phyloP scores from a whole-genome alignment of 2,329 filamentous ascomycete genomes.

The Alternaria sp. region DNA sequence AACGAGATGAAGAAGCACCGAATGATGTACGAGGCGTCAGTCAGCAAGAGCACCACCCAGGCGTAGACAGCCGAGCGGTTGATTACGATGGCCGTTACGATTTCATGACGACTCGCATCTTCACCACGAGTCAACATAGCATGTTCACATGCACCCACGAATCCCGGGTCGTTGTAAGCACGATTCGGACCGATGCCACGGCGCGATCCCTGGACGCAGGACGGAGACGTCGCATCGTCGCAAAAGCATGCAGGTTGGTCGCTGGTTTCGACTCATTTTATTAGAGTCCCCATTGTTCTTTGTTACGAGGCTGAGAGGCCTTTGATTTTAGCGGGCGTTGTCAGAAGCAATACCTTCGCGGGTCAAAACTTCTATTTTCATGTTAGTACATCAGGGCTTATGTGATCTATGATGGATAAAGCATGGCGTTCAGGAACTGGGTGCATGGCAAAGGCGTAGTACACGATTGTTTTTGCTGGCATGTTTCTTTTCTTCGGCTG shows the following conservation, averaged over 20 bases:
- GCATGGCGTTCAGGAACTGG: slow-evolving; percentile 30
- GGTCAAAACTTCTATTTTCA: slow-evolving; percentile 37
- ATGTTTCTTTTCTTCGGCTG: slow-evolving; percentile 19
- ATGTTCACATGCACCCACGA: slow-evolving; percentile 15
- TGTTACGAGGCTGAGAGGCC: slow-evolving; percentile 10
- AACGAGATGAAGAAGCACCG: slow-evolving; percentile 50
- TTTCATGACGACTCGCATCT: slow-evolving; percentile 25
- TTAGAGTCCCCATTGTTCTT: slow-evolving; percentile 18
- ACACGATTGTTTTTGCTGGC: slow-evolving; percentile 16
- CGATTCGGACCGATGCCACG: slow-evolving; percentile 10
- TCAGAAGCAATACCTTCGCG: slow-evolving; percentile 34
- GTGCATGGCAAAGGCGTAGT: slow-evolving; percentile 31
- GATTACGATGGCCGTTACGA: slow-evolving; percentile 22
- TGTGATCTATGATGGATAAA: slow-evolving; percentile 22
- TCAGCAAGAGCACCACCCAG: slow-evolving; percentile 19
- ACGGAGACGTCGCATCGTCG: slow-evolving; percentile 3
- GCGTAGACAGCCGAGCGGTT: slow-evolving; percentile 7
- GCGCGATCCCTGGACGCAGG: slow-evolving; percentile 6
- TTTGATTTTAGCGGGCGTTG: slow-evolving; percentile 35
- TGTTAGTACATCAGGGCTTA: slow-evolving; percentile 34
- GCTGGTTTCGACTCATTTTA: slow-evolving; percentile 7
- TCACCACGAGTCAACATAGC: slow-evolving; percentile 26
- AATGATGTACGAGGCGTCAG: slow-evolving; percentile 44
- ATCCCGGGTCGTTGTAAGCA: slow-evolving; percentile 1
- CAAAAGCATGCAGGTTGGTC: neutral